Conservation (phyloP, 1,139 yeast species). For the Zygotorulaspora mrakii region DNA sequence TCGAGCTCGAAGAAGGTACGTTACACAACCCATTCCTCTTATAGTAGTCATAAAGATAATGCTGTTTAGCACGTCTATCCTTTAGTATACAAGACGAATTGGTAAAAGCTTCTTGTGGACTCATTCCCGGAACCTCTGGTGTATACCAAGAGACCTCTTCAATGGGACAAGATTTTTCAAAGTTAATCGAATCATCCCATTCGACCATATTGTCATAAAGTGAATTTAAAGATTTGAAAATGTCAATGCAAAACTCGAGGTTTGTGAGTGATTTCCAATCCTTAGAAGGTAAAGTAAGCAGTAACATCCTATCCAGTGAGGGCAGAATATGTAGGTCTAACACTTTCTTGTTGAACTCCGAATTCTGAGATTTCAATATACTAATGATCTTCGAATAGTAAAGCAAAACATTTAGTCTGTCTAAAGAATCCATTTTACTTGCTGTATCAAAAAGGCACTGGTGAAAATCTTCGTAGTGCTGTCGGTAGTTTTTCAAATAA, state of each 20-base stretch:
- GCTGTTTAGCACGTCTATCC: constrained; percentile 12
- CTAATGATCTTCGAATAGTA: constrained; percentile 27
- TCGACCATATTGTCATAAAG: constrained; percentile 9
- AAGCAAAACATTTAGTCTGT: constrained; percentile 30
- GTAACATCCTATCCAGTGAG: constrained; percentile 21
- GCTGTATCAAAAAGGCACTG: constrained; percentile 34
- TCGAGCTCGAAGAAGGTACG: constrained; percentile 13
- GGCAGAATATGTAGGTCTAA: constrained; percentile 24
- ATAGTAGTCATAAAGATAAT: constrained; percentile 15
- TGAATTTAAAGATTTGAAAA: constrained; percentile 16
- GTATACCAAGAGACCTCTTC: constrained; percentile 12
- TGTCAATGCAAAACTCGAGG: constrained; percentile 20
- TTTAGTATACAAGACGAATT: constrained; percentile 9
- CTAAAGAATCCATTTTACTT: constrained; percentile 31
- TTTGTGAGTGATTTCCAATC: constrained; percentile 31
- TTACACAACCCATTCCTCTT: constrained; percentile 15
- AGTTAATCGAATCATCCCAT: constrained; percentile 7
- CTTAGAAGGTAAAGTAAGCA: constrained; percentile 24
- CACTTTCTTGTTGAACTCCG: constrained; percentile 20
- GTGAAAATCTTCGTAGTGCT: constrained; percentile 36
- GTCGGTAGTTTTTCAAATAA: constrained; percentile 29
- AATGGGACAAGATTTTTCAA: constrained; percentile 6
- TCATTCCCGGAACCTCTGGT: constrained; percentile 4
- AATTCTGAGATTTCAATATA: constrained; percentile 18
- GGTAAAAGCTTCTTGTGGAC: constrained; percentile 10